These are phyloP conservation scores for Blastobotrys illinoisensis DNA, from an alignment of 1,139 yeast genomes.

Conservation along the genomic window DNA sequence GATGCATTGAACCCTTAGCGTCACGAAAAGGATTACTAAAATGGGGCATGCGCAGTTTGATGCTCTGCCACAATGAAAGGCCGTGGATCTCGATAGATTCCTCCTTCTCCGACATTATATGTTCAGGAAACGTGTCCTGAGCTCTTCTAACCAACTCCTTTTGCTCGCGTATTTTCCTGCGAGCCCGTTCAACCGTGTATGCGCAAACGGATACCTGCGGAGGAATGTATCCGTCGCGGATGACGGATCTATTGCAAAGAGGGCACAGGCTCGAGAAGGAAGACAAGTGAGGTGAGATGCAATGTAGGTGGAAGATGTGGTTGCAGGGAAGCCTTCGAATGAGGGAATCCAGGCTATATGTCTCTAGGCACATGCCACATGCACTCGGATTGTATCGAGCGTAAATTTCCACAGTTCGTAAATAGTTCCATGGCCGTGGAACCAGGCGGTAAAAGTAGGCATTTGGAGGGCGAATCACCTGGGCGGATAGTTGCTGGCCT, in stretches of 20 bases:
- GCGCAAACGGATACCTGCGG: constrained; percentile 5
- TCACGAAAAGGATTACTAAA: no score
- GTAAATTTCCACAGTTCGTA: background rate
- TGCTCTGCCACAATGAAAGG: background rate
- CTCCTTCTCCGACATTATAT: background rate
- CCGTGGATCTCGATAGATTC: background rate
- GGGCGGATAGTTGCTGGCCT: background rate
- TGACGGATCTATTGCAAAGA: constrained; percentile 8
- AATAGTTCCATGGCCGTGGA: background rate
- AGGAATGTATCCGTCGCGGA: constrained; percentile 10
- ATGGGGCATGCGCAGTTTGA: background rate
- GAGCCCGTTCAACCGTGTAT: background rate
- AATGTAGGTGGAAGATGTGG: constrained; percentile 9
- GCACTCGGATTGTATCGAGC: constrained; percentile 1
- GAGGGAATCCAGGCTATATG: background rate
- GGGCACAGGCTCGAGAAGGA: constrained; percentile 10
- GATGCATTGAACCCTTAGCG: no score
- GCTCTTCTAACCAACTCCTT: background rate
- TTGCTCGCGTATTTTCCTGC: background rate
- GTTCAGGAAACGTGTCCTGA: background rate
- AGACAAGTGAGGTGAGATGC: constrained; percentile 5
- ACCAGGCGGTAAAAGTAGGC: background rate
- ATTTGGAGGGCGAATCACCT: background rate
- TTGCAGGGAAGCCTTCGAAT: constrained; percentile 9
- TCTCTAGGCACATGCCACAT: constrained; percentile 11